Evolutionary conservation across 345 rosid species (phyloP).

Genomic region (Barbarea vulgaris): DNA sequence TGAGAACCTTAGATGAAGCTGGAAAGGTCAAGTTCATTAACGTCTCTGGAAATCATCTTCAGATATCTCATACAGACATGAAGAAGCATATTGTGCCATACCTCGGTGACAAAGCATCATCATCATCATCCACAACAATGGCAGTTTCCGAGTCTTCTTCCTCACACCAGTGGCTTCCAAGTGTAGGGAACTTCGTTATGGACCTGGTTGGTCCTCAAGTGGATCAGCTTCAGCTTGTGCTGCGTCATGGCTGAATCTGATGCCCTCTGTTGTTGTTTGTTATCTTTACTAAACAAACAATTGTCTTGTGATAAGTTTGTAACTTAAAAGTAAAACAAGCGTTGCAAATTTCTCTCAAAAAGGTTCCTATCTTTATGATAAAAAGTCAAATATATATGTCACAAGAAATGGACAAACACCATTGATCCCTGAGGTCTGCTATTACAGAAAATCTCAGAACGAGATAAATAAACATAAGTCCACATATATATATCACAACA

Average conservation of each 20-base stretch:
- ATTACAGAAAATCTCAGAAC: constrained; percentile 14
- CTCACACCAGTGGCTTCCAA: constrained; percentile 42
- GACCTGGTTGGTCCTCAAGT: constrained; percentile 36
- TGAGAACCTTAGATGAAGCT: constrained; percentile 67
- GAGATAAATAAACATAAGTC: not conserved
- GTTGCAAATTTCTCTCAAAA: constrained; percentile 24
- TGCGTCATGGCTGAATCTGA: constrained; percentile 27
- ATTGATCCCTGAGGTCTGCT: constrained; percentile 19
- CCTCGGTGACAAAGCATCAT: constrained; percentile 46
- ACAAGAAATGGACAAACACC: constrained; percentile 13
- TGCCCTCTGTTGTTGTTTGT: constrained; percentile 22
- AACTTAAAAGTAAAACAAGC: not conserved
- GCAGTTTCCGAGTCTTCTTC: constrained; percentile 27
- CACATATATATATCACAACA: constrained; percentile 18
- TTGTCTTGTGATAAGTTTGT: not conserved
- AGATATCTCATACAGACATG: constrained; percentile 59
- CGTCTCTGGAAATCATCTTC: constrained; percentile 64
- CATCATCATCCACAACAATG: constrained; percentile 17
- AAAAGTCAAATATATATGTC: constrained; percentile 4
- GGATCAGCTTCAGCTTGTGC: constrained; percentile 40
- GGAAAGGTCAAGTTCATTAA: constrained; percentile 67
- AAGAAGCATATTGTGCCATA: constrained; percentile 64
- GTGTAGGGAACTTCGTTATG: constrained; percentile 36
- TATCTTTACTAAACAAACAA: constrained; percentile 16
- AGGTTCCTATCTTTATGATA: constrained; percentile 6